phyloP scores from a whole-genome alignment of 129 eudicot genomes.

The Flaveria ramosissima region DNA sequence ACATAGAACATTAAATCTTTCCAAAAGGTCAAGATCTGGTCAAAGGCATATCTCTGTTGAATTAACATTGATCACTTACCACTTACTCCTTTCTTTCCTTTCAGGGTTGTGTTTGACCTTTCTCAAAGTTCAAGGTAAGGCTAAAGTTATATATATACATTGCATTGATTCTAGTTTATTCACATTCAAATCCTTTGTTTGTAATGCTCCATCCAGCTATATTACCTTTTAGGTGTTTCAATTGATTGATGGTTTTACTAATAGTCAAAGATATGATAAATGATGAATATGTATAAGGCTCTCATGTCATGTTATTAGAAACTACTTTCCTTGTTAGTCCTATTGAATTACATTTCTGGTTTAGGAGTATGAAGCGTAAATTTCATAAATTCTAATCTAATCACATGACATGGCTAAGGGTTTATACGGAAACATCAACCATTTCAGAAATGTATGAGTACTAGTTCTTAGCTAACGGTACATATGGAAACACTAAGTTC shows the following conservation, averaged over 20 bases:
- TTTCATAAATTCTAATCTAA: constrained; percentile 1
- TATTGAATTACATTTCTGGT: neutral
- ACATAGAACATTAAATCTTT: neutral
- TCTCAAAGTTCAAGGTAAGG: constrained; percentile 6
- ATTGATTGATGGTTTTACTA: constrained; percentile 1
- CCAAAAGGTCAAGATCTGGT: constrained; percentile 10
- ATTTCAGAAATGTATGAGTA: neutral
- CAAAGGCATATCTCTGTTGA: constrained; percentile 20
- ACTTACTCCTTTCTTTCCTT: neutral
- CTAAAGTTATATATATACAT: constrained; percentile 4
- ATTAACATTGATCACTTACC: constrained; percentile 14
- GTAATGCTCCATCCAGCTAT: neutral
- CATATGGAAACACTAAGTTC: constrained; percentile 6
- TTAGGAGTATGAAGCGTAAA: neutral
- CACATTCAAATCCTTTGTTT: constrained; percentile 7
- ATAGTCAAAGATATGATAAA: constrained; percentile 8
- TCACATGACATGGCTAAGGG: neutral
- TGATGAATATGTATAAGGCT: neutral
- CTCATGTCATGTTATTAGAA: neutral
- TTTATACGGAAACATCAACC: constrained; percentile 7
- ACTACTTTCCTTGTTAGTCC: neutral
- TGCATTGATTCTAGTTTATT: constrained; percentile 11
- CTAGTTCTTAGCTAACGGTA: neutral
- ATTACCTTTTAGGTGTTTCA: constrained; percentile 6
- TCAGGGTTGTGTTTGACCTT: neutral